Conservation (phyloP, 2,329 filamentous ascomycete genomes). For the Calonectria leucothoes region DNA sequence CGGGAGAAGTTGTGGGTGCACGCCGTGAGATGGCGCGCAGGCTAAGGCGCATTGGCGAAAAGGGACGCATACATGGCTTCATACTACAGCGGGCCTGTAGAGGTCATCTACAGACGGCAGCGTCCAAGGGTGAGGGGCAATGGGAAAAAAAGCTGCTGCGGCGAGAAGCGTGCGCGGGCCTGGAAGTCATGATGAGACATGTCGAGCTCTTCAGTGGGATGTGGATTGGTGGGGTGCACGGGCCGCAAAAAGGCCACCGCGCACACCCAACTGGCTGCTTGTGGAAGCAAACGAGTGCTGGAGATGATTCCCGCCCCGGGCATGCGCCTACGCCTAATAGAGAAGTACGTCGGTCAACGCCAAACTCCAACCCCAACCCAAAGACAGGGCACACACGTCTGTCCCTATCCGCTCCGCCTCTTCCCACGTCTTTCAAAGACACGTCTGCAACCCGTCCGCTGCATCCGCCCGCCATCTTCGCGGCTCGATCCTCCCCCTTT, state of each 20-base stretch:
- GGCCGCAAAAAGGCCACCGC: conserved; percentile 24
- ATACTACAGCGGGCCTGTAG: conserved; percentile 42
- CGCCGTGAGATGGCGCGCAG: conserved; percentile 36
- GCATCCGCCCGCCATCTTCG: conserved; percentile 18
- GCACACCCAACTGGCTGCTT: conserved; percentile 25
- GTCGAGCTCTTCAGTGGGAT: conserved; percentile 34
- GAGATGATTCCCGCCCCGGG: conserved; percentile 24
- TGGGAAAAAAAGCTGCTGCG: conserved; percentile 25
- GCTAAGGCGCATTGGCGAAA: conserved; percentile 41
- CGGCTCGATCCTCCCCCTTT: conserved; percentile 18
- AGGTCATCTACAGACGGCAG: conserved; percentile 19
- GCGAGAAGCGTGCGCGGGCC: neutral
- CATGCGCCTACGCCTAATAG: conserved; percentile 15
- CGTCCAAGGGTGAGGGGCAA: neutral
- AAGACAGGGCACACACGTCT: conserved; percentile 28
- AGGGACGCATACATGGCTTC: conserved; percentile 42
- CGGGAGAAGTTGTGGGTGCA: conserved; percentile 24
- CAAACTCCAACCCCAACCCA: conserved; percentile 17
- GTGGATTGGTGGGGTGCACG: conserved; percentile 28
- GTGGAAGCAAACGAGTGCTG: conserved; percentile 32
- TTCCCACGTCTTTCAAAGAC: conserved; percentile 20
- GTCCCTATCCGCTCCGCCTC: conserved; percentile 28
- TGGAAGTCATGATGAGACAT: conserved; percentile 42
- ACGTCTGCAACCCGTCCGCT: conserved; percentile 13
- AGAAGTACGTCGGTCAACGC: conserved; percentile 13